A percentile compares a stretch with the other conserved stretches of the same genome.
Conservation (phyloP, 345 rosid genomes). For the Pelargonium nanum region DNA sequence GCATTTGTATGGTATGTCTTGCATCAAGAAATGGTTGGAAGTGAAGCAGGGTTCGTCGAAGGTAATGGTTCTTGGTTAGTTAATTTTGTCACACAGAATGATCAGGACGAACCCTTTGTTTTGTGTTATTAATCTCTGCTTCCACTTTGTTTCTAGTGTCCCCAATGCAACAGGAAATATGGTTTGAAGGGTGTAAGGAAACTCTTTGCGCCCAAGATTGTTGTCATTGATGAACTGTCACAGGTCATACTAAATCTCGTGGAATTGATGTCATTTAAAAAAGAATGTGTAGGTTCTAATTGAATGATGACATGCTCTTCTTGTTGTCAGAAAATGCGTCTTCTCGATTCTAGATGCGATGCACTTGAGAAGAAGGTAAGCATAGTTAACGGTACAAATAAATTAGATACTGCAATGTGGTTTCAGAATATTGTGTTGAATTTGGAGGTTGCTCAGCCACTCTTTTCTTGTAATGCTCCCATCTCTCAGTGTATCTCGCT, state of each 20-base stretch:
- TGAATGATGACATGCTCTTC: neutral
- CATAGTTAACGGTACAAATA: too few species aligned
- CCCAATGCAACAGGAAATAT: conserved; percentile 63
- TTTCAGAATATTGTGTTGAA: conserved; percentile 1
- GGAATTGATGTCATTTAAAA: conserved; percentile 3
- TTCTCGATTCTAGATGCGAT: conserved; percentile 51
- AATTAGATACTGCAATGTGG: neutral
- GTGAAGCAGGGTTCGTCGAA: conserved; percentile 40
- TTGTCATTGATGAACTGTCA: conserved; percentile 63
- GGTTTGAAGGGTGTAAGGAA: conserved; percentile 54
- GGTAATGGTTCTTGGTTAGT: conserved; percentile 30
- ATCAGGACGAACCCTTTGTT: neutral
- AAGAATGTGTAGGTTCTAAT: neutral
- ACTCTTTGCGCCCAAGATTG: conserved; percentile 59
- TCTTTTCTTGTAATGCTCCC: too few species aligned
- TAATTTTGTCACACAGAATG: conserved; percentile 5
- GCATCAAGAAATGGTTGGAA: conserved; percentile 66
- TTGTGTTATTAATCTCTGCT: neutral
- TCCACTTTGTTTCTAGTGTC: conserved; percentile 42
- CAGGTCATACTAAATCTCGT: conserved; percentile 30
- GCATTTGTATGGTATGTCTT: conserved; percentile 72
- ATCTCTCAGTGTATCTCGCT: neutral
- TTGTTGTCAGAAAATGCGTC: conserved; percentile 44
- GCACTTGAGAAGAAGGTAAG: conserved; percentile 54
- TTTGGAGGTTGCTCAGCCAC: neutral